Percentiles rank a stretch among this genome's conserved stretches.
These are phyloP conservation scores for Rhodotorula sp. DNA, from an alignment of 1,284 basidiomycete genomes.

Conservation along the genomic window DNA sequence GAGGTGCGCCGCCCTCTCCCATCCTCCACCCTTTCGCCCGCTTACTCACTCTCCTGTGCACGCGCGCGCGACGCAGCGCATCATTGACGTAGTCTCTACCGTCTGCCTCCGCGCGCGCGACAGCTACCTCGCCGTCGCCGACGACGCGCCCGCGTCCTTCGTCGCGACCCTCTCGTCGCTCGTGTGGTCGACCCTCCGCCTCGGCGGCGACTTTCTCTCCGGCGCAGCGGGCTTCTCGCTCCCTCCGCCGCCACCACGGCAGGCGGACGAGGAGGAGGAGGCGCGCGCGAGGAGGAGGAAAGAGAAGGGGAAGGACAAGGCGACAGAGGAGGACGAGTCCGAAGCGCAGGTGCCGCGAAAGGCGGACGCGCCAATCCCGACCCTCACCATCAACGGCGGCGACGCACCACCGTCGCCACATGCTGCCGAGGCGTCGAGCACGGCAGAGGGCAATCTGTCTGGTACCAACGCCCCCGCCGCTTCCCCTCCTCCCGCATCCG, in stretches of 20 bases:
- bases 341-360: neutral
- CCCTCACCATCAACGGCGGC: neutral
- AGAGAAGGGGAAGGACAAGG: neutral
- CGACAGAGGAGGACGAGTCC: neutral
- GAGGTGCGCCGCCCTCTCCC: constrained; percentile 21
- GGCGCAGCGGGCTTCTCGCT: constrained; percentile 14
- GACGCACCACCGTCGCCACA: neutral
- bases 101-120: constrained; percentile 18
- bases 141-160: constrained; percentile 42
- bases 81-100: constrained; percentile 30
- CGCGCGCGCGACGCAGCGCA: constrained; percentile 19
- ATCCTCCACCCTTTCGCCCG: too few relatives aligned
- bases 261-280: neutral
- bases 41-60: too few relatives aligned
- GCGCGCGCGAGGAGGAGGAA: neutral
- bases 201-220: constrained; percentile 22
- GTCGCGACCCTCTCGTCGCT: constrained; percentile 41
- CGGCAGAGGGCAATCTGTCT: neutral
- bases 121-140: constrained; percentile 36
- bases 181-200: constrained; percentile 32
- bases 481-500: neutral
- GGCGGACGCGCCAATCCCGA: neutral
- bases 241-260: constrained; percentile 16
- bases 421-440: neutral
- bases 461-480: neutral